Conservation (phyloP, 2,329 filamentous ascomycete species). For the Venturia carpophila region DNA sequence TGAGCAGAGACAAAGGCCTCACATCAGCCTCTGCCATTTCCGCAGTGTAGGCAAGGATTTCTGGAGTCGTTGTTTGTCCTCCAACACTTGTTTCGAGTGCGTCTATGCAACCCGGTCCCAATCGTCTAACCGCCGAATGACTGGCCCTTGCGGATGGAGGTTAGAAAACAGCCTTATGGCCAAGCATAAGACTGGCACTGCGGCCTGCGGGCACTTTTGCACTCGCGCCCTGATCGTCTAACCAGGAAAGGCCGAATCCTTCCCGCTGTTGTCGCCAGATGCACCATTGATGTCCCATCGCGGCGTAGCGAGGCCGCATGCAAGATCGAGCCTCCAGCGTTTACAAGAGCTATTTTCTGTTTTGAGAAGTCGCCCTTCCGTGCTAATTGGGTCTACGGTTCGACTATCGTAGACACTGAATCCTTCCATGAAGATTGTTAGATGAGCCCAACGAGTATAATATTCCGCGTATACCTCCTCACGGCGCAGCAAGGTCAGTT, state of each 20-base stretch:
- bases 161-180: neutral
- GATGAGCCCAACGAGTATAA: neutral
- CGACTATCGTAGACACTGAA: neutral
- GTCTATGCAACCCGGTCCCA: neutral
- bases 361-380: neutral
- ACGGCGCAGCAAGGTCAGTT: constrained; percentile 4
- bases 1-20: neutral
- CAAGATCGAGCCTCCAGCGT: constrained; percentile 10
- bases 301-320: constrained; percentile 4
- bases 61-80: neutral
- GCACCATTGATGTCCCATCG: neutral
- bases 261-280: constrained; percentile 3
- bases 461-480: neutral
- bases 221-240: neutral
- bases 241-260: neutral
- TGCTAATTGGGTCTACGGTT: neutral
- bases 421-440: neutral
- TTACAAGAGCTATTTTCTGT: constrained; percentile 5
- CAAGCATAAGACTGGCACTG: neutral
- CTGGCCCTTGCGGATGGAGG: neutral
- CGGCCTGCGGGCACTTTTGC: no score
- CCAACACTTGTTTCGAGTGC: neutral
- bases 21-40: neutral
- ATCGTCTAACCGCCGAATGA: neutral
- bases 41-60: neutral